phyloP scores from a whole-genome alignment of 768 basidiomycete genomes.

The Tubosaeta brunneosetosa region DNA sequence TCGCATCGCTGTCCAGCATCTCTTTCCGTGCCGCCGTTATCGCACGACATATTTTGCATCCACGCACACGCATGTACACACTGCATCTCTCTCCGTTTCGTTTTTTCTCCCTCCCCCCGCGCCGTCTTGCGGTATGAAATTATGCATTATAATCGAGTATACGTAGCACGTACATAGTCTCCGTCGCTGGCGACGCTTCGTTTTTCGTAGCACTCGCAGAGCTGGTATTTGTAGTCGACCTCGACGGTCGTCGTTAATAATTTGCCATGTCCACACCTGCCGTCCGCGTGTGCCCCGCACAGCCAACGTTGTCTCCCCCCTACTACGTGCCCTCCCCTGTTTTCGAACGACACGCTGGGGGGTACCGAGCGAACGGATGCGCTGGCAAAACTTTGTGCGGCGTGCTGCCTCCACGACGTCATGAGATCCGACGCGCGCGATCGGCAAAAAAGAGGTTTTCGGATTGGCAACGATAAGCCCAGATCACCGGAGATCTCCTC shows the following conservation, averaged over 20 bases:
- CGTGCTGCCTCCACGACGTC: background rate
- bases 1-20: constrained; percentile 23
- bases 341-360: background rate
- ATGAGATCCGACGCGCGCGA: background rate
- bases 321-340: background rate
- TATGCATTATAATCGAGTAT: constrained; percentile 27
- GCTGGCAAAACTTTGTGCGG: background rate
- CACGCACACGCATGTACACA: constrained; percentile 8
- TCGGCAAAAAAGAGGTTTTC: too few species aligned
- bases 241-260: constrained; percentile 12
- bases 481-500: background rate
- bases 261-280: background rate
- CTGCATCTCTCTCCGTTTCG: background rate
- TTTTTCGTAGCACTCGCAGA: constrained; percentile 10
- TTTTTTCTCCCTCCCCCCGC: background rate
- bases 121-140: constrained; percentile 16
- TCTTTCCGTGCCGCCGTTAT: constrained; percentile 7
- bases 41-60: constrained; percentile 12
- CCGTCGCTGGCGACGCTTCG: constrained; percentile 20
- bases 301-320: background rate
- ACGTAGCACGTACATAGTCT: constrained; percentile 27
- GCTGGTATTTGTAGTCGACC: constrained; percentile 13
- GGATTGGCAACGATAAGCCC: background rate
- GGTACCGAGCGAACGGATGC: background rate
- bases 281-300: background rate